These are phyloP conservation scores for Rubus parviflorus DNA, from an alignment of 306 rosid genomes.

Conservation along the genomic window DNA sequence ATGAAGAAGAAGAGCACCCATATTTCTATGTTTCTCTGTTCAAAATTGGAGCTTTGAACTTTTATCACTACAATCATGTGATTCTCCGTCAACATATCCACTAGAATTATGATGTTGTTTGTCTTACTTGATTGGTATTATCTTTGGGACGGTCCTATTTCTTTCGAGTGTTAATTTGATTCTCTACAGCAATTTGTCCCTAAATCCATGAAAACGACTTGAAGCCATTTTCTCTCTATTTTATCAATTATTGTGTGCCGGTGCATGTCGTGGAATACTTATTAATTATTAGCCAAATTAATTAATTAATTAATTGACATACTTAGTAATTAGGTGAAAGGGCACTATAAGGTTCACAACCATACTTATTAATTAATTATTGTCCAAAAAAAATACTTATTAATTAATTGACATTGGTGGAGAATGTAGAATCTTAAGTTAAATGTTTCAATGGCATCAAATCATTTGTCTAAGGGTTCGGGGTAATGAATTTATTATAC, in stretches of 20 bases:
- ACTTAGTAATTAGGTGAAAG: too few relatives aligned
- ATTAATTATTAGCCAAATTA: too few relatives aligned
- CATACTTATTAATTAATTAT: too few relatives aligned
- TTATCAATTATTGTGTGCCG: background rate
- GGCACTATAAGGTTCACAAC: too few relatives aligned
- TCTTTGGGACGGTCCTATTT: background rate
- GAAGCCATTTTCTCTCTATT: background rate
- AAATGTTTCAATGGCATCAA: too few relatives aligned
- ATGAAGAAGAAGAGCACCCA: slow-evolving; percentile 25
- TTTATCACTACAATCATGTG: background rate
- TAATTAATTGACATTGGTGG: too few relatives aligned
- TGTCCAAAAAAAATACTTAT: too few relatives aligned
- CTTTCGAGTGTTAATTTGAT: background rate
- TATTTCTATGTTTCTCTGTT: slow-evolving; percentile 14
- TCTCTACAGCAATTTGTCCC: background rate
- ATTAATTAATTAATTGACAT: too few relatives aligned
- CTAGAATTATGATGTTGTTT: background rate
- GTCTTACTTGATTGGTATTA: slow-evolving; percentile 18
- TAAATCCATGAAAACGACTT: background rate
- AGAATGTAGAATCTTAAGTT: too few relatives aligned
- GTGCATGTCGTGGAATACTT: background rate
- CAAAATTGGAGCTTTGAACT: background rate
- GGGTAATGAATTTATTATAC: too few relatives aligned
- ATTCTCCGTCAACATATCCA: slow-evolving; percentile 8
- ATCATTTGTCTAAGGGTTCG: too few relatives aligned